Evolutionary conservation across 257 asterid genomes (phyloP), one percentile per base, ranked within the genome.

Genomic region (Petunia axillaris): DNA sequence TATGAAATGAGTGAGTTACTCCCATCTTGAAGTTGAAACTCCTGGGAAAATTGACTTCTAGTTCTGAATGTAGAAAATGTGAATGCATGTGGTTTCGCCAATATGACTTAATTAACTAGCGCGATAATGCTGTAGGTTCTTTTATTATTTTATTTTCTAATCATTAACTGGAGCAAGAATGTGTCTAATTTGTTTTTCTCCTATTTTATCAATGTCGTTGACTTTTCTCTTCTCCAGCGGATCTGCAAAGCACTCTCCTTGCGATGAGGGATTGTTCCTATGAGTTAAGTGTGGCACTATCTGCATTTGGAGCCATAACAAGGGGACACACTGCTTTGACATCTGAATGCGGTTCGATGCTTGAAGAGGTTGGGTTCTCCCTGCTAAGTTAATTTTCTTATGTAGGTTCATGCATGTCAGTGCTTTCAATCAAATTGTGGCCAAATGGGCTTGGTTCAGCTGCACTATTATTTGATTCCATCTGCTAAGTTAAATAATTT

Each of bases 261-360:
- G 97, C 90, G 44, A 89, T 96, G 98, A 93, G 89, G 83, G 98
- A 92, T 78, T 90, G 97, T 87, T 95, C 98, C 81, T 83, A 83
- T 80, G 98, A 92, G 86, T 93, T 93, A 87, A 92, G 98, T 89
- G 89, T 87, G 63, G 89, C 90, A 13, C 87, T 96, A 84, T 89
- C 97, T 85, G 88, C 98, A 80, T 96, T 89, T 86, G 91, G 88
- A 77, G 88, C 84, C 84, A 87, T 91, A 83, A 83, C 91, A 81
- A 92, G 92, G 84, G 92, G 95, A 64, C 99, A 90, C 84, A 90
- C 92, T 77, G 94, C 97, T 77, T 91, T 96, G 93, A 96, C 98
- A 84, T 90, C 97, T 80, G 99, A 94, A 86, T 96, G 98, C 86
- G 99, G 99, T 83, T 91, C 97, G 62, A 96, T 96, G 98, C 99